These are phyloP conservation scores for Fraxinus albicans DNA, from an alignment of 305 asterid genomes.

Conservation along the genomic window DNA sequence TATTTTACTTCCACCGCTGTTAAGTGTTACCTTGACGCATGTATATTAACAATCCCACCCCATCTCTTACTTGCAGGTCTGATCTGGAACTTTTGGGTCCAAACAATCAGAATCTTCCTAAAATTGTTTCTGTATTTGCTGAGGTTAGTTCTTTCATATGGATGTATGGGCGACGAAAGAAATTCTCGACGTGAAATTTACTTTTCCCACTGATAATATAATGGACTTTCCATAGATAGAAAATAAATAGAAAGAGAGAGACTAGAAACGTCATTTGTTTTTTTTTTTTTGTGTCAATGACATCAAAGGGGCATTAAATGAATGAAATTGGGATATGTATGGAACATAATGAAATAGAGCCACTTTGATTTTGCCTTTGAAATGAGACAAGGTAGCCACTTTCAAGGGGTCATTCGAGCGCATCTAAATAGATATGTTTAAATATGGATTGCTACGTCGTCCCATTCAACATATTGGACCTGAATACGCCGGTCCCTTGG, in stretches of 20 bases:
- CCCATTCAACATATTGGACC: background rate
- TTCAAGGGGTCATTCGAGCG: background rate
- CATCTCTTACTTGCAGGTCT: conserved; percentile 52
- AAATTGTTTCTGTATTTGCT: conserved; percentile 85
- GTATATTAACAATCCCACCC: background rate
- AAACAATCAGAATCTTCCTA: conserved; percentile 76
- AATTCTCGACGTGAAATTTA: background rate
- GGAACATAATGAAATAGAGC: background rate
- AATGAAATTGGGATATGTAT: background rate
- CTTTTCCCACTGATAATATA: background rate
- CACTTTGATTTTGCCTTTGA: background rate
- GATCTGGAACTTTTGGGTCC: conserved; percentile 80
- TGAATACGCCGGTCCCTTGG: background rate
- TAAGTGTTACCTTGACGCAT: background rate
- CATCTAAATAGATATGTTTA: background rate
- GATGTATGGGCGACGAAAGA: background rate
- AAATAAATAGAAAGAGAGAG: too few relatives aligned
- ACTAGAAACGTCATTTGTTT: too few relatives aligned
- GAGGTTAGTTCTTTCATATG: conserved; percentile 51
- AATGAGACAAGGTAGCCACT: background rate
- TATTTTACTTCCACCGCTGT: background rate
- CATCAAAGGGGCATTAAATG: background rate
- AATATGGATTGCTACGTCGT: background rate
- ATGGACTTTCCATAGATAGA: background rate
- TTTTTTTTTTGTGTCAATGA: too few relatives aligned